Evolutionary conservation across 2,329 filamentous ascomycete genomes (phyloP).

Genomic region (Cladosporium sp.): DNA sequence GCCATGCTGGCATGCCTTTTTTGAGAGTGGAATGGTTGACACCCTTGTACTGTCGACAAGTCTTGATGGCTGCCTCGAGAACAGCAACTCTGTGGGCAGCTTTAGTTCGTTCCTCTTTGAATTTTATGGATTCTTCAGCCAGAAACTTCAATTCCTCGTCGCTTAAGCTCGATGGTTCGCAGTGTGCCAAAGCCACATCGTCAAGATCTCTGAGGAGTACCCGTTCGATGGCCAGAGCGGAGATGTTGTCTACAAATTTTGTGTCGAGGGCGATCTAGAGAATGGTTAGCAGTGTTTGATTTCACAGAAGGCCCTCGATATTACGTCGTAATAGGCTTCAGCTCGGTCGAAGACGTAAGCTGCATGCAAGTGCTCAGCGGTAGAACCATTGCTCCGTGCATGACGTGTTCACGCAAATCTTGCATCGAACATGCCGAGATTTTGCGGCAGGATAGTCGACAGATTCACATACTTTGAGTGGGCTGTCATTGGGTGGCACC

Average conservation of each 20-base stretch:
- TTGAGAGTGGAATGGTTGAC: not conserved
- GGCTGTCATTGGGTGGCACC: not conserved
- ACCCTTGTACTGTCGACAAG: not conserved
- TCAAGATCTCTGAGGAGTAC: not conserved
- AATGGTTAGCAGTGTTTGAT: too few species aligned
- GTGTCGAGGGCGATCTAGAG: not conserved
- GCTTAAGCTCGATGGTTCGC: not conserved
- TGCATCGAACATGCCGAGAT: too few species aligned
- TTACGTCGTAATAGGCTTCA: not conserved
- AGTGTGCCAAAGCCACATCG: not conserved
- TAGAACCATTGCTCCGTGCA: not conserved
- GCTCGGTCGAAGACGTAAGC: not conserved
- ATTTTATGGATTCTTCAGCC: not conserved
- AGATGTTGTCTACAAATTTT: not conserved
- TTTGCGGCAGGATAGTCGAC: too few species aligned
- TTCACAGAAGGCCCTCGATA: too few species aligned
- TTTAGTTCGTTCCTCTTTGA: not conserved
- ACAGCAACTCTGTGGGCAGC: not conserved
- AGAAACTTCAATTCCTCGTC: not conserved
- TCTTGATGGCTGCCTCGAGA: not conserved
- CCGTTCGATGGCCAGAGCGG: not conserved
- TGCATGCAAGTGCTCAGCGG: not conserved
- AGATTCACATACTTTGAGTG: not conserved
- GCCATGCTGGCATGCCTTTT: too few species aligned
- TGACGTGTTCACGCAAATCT: not conserved